Evolutionary conservation across 208 protist genomes (phyloP).

Genomic region (Lotmaria passim): DNA sequence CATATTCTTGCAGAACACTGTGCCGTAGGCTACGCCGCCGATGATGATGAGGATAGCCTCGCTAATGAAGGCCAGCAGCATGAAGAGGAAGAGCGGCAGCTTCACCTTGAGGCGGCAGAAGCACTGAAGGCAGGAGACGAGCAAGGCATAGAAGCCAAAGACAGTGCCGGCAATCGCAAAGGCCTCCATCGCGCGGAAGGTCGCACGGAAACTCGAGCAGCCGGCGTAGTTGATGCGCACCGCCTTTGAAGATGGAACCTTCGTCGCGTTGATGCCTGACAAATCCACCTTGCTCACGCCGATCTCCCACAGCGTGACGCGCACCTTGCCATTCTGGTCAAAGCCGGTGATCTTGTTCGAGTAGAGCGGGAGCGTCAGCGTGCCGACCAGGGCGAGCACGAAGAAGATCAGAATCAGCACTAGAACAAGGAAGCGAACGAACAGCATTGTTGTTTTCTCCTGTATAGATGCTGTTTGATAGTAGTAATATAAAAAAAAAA

Average conservation of each 20-base stretch:
- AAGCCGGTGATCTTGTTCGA: conserved; percentile 27
- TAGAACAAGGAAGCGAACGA: conserved; percentile 45
- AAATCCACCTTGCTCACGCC: conserved; percentile 26
- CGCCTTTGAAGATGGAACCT: conserved; percentile 18
- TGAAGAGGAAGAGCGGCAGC: conserved; percentile 56
- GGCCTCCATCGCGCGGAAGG: conserved; percentile 48
- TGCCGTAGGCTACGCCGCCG: conserved; percentile 32
- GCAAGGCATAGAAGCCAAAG: conserved; percentile 51
- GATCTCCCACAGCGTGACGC: conserved; percentile 46
- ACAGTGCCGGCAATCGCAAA: conserved; percentile 52
- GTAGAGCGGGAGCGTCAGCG: conserved; percentile 44
- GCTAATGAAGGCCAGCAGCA: conserved; percentile 38
- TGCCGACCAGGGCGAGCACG: conserved; percentile 49
- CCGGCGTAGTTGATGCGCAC: conserved; percentile 56
- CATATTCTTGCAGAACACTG: conserved; percentile 39
- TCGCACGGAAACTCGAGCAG: conserved; percentile 40
- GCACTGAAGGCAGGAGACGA: conserved; percentile 44
- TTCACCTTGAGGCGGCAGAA: conserved; percentile 56
- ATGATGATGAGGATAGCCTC: conserved; percentile 44
- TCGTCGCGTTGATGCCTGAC: conserved; percentile 17
- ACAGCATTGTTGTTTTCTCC: conserved; percentile 25
- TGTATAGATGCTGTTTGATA: conserved; percentile 10
- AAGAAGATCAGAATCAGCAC: conserved; percentile 36
- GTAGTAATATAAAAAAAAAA: neutral
- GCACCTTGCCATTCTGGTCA: conserved; percentile 38